phyloP scores from a whole-genome alignment of 2,329 filamentous ascomycete genomes.

The Cryphonectria naterciae region DNA sequence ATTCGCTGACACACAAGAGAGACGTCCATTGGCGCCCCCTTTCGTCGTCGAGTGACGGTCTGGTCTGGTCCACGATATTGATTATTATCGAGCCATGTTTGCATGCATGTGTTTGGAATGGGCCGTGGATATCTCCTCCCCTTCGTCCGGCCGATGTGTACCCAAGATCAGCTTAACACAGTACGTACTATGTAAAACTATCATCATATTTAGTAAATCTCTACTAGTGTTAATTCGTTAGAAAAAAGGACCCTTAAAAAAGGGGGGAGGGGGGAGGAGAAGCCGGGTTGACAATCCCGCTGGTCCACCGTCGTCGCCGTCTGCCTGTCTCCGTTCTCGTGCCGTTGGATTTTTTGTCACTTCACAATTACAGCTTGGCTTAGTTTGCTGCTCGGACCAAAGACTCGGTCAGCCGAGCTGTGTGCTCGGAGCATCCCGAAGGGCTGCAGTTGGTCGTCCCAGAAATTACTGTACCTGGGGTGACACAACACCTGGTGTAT shows the following conservation, averaged over 20 bases:
- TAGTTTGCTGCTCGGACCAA: neutral
- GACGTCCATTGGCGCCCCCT: neutral
- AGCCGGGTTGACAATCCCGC: neutral
- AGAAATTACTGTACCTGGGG: neutral
- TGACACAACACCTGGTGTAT: neutral
- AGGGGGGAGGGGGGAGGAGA: neutral
- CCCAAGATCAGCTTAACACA: neutral
- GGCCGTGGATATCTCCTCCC: neutral
- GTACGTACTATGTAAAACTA: neutral
- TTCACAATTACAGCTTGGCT: neutral
- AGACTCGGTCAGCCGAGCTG: constrained; percentile 7
- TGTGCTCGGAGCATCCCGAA: neutral
- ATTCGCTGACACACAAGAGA: neutral
- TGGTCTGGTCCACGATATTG: neutral
- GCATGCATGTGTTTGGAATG: neutral
- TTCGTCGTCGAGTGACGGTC: neutral
- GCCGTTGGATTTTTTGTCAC: neutral
- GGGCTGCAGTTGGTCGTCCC: neutral
- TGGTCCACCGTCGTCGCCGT: neutral
- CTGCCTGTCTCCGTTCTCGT: neutral
- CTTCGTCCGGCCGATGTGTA: neutral
- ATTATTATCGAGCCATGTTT: neutral
- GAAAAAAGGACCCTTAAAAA: neutral
- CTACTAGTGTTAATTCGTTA: neutral
- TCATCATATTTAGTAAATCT: neutral